Evolutionary conservation across 768 basidiomycete genomes (phyloP).

Genomic region (Lactifluus piperatus): DNA sequence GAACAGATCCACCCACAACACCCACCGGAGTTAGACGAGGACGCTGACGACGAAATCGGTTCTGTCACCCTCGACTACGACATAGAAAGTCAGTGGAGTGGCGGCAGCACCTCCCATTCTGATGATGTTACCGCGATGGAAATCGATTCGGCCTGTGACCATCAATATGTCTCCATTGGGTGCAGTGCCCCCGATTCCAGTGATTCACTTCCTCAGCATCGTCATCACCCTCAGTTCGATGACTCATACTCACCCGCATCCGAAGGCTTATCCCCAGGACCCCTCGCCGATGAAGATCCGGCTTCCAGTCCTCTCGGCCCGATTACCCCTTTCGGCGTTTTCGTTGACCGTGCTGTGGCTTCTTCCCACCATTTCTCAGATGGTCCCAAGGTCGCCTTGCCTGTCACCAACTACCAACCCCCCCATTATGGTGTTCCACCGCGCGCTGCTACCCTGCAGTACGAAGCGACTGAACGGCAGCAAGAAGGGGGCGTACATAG

Average conservation of each 20-base stretch:
- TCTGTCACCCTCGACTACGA: conserved; percentile 33
- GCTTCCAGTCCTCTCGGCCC: conserved; percentile 67
- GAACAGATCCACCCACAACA: conserved; percentile 1
- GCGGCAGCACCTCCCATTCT: conserved; percentile 25
- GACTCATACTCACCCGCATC: conserved; percentile 54
- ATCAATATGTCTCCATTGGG: conserved; percentile 3
- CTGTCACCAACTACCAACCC: conserved; percentile 11
- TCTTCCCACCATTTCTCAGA: conserved; percentile 23
- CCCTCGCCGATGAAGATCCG: conserved; percentile 40
- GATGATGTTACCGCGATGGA: conserved; percentile 27
- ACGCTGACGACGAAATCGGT: conserved; percentile 40
- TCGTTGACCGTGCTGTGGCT: conserved; percentile 62
- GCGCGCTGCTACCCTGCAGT: conserved; percentile 11
- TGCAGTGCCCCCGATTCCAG: neutral
- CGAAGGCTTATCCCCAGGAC: conserved; percentile 49
- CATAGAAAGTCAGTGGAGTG: conserved; percentile 32
- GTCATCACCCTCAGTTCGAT: conserved; percentile 23
- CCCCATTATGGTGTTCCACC: conserved; percentile 23
- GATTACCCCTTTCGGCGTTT: conserved; percentile 69
- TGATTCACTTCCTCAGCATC: neutral
- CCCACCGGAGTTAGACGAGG: conserved; percentile 25
- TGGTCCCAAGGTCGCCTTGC: neutral
- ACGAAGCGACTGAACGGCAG: conserved; percentile 25
- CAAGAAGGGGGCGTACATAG: conserved; percentile 29
- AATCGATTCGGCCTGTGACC: conserved; percentile 23